Base-by-base conservation (phyloP, 163 green algal genomes). In the Trebouxia gelatinosa region DNA sequence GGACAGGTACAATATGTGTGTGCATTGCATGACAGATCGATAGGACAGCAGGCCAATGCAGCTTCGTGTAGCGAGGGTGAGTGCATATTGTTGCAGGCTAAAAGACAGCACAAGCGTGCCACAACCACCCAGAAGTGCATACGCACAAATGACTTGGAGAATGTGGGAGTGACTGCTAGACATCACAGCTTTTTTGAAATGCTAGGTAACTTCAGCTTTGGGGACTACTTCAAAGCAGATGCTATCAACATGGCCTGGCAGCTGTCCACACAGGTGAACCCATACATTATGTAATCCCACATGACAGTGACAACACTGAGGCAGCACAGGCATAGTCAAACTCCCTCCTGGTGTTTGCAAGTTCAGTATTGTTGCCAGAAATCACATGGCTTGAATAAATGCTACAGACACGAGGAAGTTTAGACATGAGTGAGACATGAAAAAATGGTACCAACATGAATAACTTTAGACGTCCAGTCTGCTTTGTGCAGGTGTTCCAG, bases 111-210 rank as follows among this genome's bases (percentile, higher is more conserved):
- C 37, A 77, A 87, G 9, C 81, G 90, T 28, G 94, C 91, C 48
- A 98, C 94, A 28, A 97, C 94, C 40, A 93, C 91, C 2, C 94
- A 98, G 81, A 98, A 98, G 86, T 98, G 95, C 85, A 90, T 98
- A 46, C 90, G 95, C 75, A 97, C 94, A 50, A 98, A 98, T 80
- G 95, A 98, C 83, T 92, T 98, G 62, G 94, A 97, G 66, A 98
- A 98, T 77, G 95, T 98, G 37, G 95, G 95, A 11, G 88, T 95
- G 39, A 98, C 94, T 6, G 88, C 90, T n/a, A 85, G 94, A 17
- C 95, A 98, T 87, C 94, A 98, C 89, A 98, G 93, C 28, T 98
- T 98, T 84, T 98, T 98, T 81, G 94, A 98, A 84, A 98, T 98
- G 95, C 88, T 98, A 46, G 95, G 95, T 35, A 98, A 98, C 90